Evolutionary conservation across 148 eudicot genomes (phyloP), one percentile per base, ranked within the genome.

Genomic region (Rhododendron kiyosumense): DNA sequence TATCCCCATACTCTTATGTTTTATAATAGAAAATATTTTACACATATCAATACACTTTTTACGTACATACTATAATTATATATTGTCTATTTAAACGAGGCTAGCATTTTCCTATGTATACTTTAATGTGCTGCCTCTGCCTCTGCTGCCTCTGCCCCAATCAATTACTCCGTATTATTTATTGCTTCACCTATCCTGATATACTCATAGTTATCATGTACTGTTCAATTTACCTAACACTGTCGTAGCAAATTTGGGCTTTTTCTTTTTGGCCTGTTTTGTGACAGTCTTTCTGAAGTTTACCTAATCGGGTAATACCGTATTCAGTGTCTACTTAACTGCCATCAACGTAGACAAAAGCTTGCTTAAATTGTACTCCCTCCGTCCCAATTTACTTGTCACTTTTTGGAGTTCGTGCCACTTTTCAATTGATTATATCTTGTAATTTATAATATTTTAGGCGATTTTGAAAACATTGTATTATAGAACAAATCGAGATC

Each of bases 161-260:
- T 12, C 74, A 67, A 28, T 28, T 11, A 41, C 7, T 38, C 4
- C 49, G 45, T 41, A 69, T 13, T 13, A 28, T 28, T 69, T 28
- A 69, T 30, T 28, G 30, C 15, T 18, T 69, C 20, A 69, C 75
- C 75, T 30, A 69, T 69, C 36, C 36, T 0, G 10, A 32, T 65
- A 65, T 2, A 61, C 28, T 61, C 30, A 63, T 20, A 57, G 26
- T 65, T 65, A n/a, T 26, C 26, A 22, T n/a, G n/a, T 22, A 65
- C 2, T n/a, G 12, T 65, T 65, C 69, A 61, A 24, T 61, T 59
- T 15, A 98, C 96, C 91, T 95, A 96, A 95, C 95, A 95, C 95
- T 28, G 77, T 32, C 28, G 38, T 73, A 13, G 18, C 9, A 34
- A 34, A 34, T 73, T 32, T 4, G 36, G 18, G 15, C 22, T 1